Base-by-base conservation (phyloP, 2,329 filamentous ascomycete genomes). In the Sclerotinia glacialis region DNA sequence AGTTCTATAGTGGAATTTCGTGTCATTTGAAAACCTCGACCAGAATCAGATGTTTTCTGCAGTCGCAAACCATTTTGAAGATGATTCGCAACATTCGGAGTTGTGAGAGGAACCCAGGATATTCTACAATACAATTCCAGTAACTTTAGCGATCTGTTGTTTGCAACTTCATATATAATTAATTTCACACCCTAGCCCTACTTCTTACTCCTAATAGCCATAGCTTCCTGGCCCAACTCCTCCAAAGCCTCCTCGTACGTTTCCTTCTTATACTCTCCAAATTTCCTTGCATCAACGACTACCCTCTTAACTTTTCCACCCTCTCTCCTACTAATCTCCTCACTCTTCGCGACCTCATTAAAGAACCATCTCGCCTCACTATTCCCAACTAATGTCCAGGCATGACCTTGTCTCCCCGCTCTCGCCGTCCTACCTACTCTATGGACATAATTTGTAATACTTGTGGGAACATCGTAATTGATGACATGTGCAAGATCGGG, bases 401-500 rank as follows among this genome's bases (percentile, higher is more conserved):
- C 92, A 58, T 87, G 83, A 1, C 94, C 94, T 1, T 79, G 72
- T 65, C 87, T 86, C 1, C 90, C 92, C 0, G 92, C 95, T 76
- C 93, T 85, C 0, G 94, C 94, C 0, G 94, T 97, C 66, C 95
- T 87, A 47, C 95, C 94, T 1, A 97, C 92, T 50, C 95, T 89
- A 77, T 98, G 95, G 5, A 98, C 88, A 73, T 98, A 98, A 31
- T 88, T 89, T 7, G 89, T 90, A 44, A 93, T 81, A 74, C 89
- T 93, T 5, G 87, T 84, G 0, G 94, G 94, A 62, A 97, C 83
- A 76, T 97, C 94, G 80, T 98, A 98, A 79, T 97, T 97, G 78
- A 98, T 82, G 56, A 98, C 92, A 75, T 96, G 91, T 46, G 88
- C 87, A 56, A 98, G 84, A 56, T 86, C 84, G 0, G 87, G 86